Evolutionary conservation across 306 rosid genomes (phyloP).

Genomic region (Vigna mungo): DNA sequence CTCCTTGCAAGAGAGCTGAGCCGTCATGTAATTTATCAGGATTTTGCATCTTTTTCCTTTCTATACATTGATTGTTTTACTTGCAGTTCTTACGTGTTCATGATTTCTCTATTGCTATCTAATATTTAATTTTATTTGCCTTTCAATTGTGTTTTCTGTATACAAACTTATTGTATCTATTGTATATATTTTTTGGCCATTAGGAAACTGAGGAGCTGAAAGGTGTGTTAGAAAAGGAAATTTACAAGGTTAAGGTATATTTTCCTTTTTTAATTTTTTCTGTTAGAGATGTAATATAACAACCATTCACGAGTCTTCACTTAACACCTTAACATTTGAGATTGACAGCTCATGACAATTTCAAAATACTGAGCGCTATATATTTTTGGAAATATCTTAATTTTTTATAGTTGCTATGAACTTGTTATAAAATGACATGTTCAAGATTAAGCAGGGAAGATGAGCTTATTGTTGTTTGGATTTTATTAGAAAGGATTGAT

Average conservation of each 20-base stretch:
- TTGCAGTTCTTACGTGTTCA: neutral
- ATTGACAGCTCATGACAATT: neutral
- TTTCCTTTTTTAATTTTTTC: conserved; percentile 18
- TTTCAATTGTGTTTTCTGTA: conserved; percentile 17
- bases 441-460: conserved; percentile 33
- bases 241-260: conserved; percentile 71
- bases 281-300: neutral
- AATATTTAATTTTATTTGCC: neutral
- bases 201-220: conserved; percentile 97
- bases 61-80: conserved; percentile 17
- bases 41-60: neutral
- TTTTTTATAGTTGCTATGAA: conserved; percentile 19
- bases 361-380: conserved; percentile 22
- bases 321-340: neutral
- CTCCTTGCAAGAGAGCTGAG: neutral
- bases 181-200: conserved; percentile 40
- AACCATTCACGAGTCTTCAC: neutral
- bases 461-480: conserved; percentile 24
- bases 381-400: conserved; percentile 27
- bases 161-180: conserved; percentile 25
- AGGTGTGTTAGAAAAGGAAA: conserved; percentile 73
- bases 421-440: neutral
- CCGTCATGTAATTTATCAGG: conserved; percentile 9
- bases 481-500: neutral
- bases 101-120: neutral